phyloP scores from a whole-genome alignment of 2,329 filamentous ascomycete species.

The Ophiostoma tasmaniense region DNA sequence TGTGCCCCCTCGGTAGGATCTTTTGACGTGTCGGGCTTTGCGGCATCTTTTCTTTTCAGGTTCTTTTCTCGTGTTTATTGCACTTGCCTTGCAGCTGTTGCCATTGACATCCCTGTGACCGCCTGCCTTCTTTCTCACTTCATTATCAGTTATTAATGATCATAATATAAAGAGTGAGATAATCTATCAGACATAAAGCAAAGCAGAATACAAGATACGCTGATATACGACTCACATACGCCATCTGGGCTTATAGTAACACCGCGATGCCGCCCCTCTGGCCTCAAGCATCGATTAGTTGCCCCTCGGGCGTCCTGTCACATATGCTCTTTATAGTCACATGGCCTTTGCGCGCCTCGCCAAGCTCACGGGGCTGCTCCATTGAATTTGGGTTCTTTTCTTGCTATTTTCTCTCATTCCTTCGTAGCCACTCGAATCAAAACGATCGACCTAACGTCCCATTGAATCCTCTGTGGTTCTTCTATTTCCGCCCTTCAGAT shows the following conservation, averaged over 20 bases:
- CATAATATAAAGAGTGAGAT: background rate
- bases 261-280: background rate
- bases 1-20: background rate
- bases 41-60: too few species aligned
- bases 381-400: background rate
- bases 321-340: background rate
- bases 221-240: background rate
- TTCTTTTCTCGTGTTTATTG: too few species aligned
- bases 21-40: background rate
- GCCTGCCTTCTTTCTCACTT: background rate
- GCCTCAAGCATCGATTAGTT: background rate
- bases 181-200: background rate
- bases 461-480: background rate
- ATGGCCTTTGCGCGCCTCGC: background rate
- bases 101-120: background rate
- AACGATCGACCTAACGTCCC: background rate
- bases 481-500: background rate
- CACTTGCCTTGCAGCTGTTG: too few species aligned
- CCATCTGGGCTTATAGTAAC: background rate
- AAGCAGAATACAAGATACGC: too few species aligned
- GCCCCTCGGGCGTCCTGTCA: background rate
- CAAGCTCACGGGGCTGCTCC: background rate
- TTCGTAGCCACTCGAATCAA: background rate
- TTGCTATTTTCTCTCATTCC: background rate
- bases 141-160: too few species aligned